These are phyloP conservation scores for Phragmites australis DNA, from an alignment of 176 grass and related monocot species.

Conservation along the genomic window DNA sequence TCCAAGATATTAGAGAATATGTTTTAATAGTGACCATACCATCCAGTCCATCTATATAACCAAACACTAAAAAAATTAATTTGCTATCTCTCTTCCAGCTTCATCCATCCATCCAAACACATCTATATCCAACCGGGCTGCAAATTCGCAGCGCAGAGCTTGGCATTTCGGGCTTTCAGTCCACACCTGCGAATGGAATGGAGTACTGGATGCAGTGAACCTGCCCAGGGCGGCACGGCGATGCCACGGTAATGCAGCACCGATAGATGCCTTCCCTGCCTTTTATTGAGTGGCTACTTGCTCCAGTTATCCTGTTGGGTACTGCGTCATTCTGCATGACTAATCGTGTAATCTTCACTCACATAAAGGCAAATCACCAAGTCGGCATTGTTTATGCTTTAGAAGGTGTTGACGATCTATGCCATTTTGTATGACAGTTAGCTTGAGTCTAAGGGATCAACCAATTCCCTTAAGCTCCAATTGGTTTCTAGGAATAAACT, in stretches of 20 bases:
- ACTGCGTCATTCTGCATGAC: neutral
- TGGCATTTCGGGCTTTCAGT: neutral
- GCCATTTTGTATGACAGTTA: neutral
- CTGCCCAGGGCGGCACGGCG: neutral
- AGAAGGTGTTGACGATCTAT: neutral
- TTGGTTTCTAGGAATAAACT: too few relatives aligned
- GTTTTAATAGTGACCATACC: too few relatives aligned
- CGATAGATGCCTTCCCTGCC: neutral
- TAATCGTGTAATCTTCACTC: slow-evolving; percentile 20
- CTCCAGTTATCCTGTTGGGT: neutral
- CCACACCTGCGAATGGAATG: neutral
- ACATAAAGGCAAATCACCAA: neutral
- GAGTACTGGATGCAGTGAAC: neutral
- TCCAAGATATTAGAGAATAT: too few relatives aligned
- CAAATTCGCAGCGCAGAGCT: neutral
- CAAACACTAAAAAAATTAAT: too few relatives aligned
- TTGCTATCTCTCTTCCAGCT: too few relatives aligned
- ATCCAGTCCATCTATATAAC: too few relatives aligned
- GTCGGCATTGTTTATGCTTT: neutral
- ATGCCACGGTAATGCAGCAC: neutral
- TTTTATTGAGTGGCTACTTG: neutral
- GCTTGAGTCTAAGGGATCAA: neutral
- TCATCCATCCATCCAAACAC: neutral
- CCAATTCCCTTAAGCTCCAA: neutral
- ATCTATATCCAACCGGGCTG: neutral